Conservation (phyloP, 163 green algal species). For the Chlamydomonas reinhardtii region DNA sequence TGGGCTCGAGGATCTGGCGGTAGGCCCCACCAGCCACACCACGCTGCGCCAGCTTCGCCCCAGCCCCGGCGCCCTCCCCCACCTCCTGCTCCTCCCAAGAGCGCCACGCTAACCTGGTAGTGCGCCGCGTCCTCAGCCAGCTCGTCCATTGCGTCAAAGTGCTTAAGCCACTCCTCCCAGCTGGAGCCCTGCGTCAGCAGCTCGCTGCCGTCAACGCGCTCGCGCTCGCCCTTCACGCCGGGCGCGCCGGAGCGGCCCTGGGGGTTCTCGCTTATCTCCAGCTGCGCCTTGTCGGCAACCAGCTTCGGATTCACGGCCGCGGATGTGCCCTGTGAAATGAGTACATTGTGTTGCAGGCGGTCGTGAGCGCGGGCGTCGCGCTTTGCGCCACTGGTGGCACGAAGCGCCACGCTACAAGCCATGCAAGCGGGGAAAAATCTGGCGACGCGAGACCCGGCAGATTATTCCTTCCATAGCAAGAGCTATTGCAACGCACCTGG, state of each 20-base stretch:
- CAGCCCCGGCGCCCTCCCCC: too few relatives aligned
- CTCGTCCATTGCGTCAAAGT: slow-evolving; percentile 63
- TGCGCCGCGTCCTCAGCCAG: slow-evolving; percentile 41
- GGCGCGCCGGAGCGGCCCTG: background rate
- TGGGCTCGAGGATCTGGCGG: too few relatives aligned
- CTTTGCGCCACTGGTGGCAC: background rate
- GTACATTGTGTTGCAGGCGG: background rate
- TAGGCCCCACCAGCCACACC: too few relatives aligned
- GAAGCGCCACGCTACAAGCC: too few relatives aligned
- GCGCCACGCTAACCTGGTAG: slow-evolving; percentile 17
- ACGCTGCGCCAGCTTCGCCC: too few relatives aligned
- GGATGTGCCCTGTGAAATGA: background rate
- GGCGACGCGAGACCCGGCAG: too few relatives aligned
- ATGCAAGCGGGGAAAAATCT: too few relatives aligned
- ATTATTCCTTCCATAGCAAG: too few relatives aligned
- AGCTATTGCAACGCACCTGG: background rate
- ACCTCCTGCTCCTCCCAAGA: too few relatives aligned
- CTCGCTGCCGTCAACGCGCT: slow-evolving; percentile 2
- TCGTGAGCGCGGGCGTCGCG: too few relatives aligned
- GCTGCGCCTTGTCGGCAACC: background rate
- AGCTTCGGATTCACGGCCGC: slow-evolving; percentile 28
- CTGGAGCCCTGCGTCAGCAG: background rate
- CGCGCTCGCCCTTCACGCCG: slow-evolving; percentile 23
- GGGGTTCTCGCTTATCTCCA: slow-evolving; percentile 11
- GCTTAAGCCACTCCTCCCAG: slow-evolving; percentile 54